A percentile compares a stretch with the other conserved stretches of the same genome.
Evolutionary conservation across 345 rosid genomes (phyloP).

Genomic region (Cardamine chenopodiifolia): DNA sequence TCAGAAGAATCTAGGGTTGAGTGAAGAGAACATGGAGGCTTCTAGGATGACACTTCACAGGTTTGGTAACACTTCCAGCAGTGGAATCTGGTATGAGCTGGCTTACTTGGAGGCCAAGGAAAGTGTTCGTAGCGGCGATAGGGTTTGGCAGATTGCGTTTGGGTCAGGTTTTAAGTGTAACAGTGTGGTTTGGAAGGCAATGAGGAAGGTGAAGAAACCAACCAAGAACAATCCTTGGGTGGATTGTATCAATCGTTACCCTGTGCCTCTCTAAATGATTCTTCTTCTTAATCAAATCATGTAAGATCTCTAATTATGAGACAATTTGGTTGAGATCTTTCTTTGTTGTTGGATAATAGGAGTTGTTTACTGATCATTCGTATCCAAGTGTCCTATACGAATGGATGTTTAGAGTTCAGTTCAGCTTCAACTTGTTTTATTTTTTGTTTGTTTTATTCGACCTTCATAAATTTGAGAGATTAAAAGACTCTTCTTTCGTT

Average conservation of each 20-base stretch:
- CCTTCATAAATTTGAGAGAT: slow-evolving; percentile 16
- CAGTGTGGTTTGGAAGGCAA: slow-evolving; percentile 81
- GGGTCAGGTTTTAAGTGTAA: slow-evolving; percentile 98
- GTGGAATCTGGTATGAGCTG: slow-evolving; percentile 89
- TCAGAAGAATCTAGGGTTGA: slow-evolving; percentile 78
- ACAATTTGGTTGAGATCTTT: slow-evolving; percentile 13
- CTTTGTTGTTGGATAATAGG: slow-evolving; percentile 29
- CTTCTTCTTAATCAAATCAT: slow-evolving; percentile 26
- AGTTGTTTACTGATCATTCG: slow-evolving; percentile 31
- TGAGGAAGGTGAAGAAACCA: slow-evolving; percentile 71
- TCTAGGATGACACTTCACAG: slow-evolving; percentile 86
- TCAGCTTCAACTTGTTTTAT: slow-evolving; percentile 32
- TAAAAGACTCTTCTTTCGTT: not conserved
- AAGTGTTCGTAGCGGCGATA: slow-evolving; percentile 69
- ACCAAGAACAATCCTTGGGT: slow-evolving; percentile 74
- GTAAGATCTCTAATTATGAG: slow-evolving; percentile 33
- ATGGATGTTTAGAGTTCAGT: slow-evolving; percentile 22
- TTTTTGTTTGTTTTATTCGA: slow-evolving; percentile 25
- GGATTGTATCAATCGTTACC: slow-evolving; percentile 67
- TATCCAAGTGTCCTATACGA: slow-evolving; percentile 20
- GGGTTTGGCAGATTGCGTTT: slow-evolving; percentile 87
- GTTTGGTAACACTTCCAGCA: slow-evolving; percentile 91
- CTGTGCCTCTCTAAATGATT: slow-evolving; percentile 40
- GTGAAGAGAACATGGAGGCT: slow-evolving; percentile 77
- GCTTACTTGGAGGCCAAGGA: slow-evolving; percentile 92